phyloP scores from a whole-genome alignment of 2,329 filamentous ascomycete genomes.

The Coniella lustricola region DNA sequence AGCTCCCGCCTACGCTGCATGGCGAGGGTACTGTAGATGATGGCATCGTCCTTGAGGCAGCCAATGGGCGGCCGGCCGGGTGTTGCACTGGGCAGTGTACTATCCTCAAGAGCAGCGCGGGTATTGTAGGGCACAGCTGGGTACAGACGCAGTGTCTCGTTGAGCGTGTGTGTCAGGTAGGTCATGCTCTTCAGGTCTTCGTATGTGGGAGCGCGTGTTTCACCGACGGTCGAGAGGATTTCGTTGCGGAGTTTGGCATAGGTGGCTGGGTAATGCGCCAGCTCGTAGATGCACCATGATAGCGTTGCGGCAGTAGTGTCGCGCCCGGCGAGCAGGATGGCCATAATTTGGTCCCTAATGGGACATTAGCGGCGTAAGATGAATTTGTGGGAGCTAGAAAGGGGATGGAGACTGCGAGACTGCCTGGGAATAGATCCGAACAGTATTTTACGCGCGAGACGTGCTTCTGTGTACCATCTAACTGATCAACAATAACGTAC shows the following conservation, averaged over 20 bases:
- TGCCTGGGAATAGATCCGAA: background rate
- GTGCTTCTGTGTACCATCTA: too few relatives aligned
- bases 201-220: slow-evolving; percentile 34
- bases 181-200: slow-evolving; percentile 41
- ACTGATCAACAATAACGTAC: background rate
- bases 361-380: background rate
- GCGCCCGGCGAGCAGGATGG: slow-evolving; percentile 63
- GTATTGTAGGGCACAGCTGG: slow-evolving; percentile 24
- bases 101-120: slow-evolving; percentile 22
- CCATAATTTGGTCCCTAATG: slow-evolving; percentile 59
- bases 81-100: slow-evolving; percentile 17
- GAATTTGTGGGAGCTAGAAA: background rate
- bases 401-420: background rate
- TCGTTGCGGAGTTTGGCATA: slow-evolving; percentile 32
- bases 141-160: slow-evolving; percentile 24
- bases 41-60: slow-evolving; percentile 20
- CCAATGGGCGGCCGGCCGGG: slow-evolving; percentile 21
- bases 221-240: slow-evolving; percentile 23
- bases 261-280: slow-evolving; percentile 29
- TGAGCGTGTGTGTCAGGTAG: slow-evolving; percentile 43
- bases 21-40: slow-evolving; percentile 21
- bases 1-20: slow-evolving; percentile 26
- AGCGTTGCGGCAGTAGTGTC: slow-evolving; percentile 50
- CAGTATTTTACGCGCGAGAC: background rate
- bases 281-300: slow-evolving; percentile 32